Evolutionary conservation across 192 early-diverging fungal genomes (phyloP), one percentile per base, ranked within the genome.

Genomic region (Backusella psychrophila): DNA sequence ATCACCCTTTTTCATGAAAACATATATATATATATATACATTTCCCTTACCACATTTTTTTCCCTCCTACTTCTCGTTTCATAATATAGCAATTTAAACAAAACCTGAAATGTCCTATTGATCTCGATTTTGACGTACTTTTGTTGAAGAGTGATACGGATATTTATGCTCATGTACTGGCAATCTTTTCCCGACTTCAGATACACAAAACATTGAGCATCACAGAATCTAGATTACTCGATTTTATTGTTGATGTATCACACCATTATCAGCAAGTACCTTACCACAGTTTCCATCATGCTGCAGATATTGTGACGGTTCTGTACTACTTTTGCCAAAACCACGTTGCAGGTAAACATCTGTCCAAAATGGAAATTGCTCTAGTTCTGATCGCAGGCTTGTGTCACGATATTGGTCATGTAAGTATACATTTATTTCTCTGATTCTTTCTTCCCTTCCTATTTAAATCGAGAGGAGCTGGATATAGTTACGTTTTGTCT

Each of bases 221-320:
- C 29, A 75, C 89, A 8, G 83, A 85, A 29, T 87, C 88, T 23
- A 85, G 91, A 66, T 80, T 97, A 72, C 87, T 97, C 12, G 92
- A 94, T 66, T 96, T 97, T 80, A 87, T 93, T 35, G 84, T 93
- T 42, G 94, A 95, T 72, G 89, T 96, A 63, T 89, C 92, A 52
- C 69, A 83, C 33, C 90, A 90, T 21, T 97, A 97, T 78, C 81
- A 85, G 17, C 75, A 88, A 12, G 93, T 91, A 49, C 93, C 92
- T 8, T 97, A 96, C 72, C 96, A 97, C 80, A 94, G 91, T 12
- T 97, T 96, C 75, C 91, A 92, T 81, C 96, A 97, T 73, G 94
- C 94, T n/a, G 88, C 94, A 7, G 96, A 97, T 85, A 95, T 97
- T 11, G 89, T 91, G 4, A 90, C 90, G 46, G 90, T 95, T 76